These are phyloP conservation scores for Diversispora eburnea DNA, from an alignment of 192 early-diverging fungal species.

Conservation along the genomic window DNA sequence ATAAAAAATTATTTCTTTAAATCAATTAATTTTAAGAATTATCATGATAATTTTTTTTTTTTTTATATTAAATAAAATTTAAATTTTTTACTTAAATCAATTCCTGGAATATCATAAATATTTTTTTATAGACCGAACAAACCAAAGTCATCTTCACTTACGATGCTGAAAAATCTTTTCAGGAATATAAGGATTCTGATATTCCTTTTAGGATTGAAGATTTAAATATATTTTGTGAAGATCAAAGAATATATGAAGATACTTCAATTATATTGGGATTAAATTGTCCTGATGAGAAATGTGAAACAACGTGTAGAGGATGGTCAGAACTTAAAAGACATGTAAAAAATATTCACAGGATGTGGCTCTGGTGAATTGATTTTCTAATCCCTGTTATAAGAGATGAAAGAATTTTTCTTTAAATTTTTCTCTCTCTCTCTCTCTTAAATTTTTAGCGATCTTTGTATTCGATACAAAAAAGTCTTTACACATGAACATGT, in stretches of 20 bases:
- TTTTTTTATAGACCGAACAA: constrained; percentile 62
- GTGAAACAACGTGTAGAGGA: constrained; percentile 65
- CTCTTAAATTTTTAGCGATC: constrained; percentile 56
- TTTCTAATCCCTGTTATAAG: neutral
- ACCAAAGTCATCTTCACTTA: constrained; percentile 74
- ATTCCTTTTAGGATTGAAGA: constrained; percentile 63
- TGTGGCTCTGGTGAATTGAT: constrained; percentile 66
- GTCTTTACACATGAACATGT: constrained; percentile 91
- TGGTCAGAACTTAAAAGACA: constrained; percentile 86
- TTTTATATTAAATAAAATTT: neutral
- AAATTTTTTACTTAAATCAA: constrained; percentile 21
- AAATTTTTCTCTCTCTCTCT: neutral
- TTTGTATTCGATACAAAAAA: constrained; percentile 87
- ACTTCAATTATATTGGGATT: constrained; percentile 69
- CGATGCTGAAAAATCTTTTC: constrained; percentile 52
- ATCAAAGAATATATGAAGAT: constrained; percentile 69
- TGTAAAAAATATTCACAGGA: constrained; percentile 67
- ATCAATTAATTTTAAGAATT: too few species aligned
- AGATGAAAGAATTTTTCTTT: too few species aligned
- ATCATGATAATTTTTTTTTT: too few species aligned
- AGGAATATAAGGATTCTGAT: constrained; percentile 46
- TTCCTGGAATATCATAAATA: neutral
- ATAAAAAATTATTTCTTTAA: too few species aligned
- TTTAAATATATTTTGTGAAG: constrained; percentile 73
- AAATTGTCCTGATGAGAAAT: constrained; percentile 84